phyloP scores from a whole-genome alignment of 345 rosid genomes.

The Corchorus olitorius region DNA sequence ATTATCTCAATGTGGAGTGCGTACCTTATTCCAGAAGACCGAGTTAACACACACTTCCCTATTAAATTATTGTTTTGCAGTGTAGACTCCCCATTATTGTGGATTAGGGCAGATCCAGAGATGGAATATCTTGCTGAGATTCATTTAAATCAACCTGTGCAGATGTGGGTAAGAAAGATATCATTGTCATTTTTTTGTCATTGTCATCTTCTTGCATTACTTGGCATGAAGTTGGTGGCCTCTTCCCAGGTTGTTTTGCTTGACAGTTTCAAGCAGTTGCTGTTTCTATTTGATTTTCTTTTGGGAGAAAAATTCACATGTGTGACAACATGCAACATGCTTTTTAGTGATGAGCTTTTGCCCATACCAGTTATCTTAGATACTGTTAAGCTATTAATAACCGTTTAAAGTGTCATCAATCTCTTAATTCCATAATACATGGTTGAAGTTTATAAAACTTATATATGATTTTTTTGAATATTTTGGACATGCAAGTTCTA shows the following conservation, averaged over 20 bases:
- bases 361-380: neutral
- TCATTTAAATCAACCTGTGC: conserved; percentile 96
- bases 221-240: neutral
- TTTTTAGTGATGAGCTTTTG: neutral
- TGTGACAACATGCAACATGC: neutral
- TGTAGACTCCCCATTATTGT: conserved; percentile 85
- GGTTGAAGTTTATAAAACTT: neutral
- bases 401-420: neutral
- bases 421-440: neutral
- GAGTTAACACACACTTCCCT: neutral
- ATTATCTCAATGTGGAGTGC: conserved; percentile 5
- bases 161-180: conserved; percentile 91
- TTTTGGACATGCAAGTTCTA: neutral
- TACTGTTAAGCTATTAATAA: neutral
- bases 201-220: conserved; percentile 8
- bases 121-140: conserved; percentile 97
- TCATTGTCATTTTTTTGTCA: conserved; percentile 6
- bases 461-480: neutral
- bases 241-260: neutral
- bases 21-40: conserved; percentile 28
- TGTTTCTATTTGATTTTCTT: neutral
- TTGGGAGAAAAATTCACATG: neutral
- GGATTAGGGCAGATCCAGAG: conserved; percentile 99
- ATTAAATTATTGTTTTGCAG: conserved; percentile 48
- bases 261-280: neutral